These are phyloP conservation scores for Penicillium griseofulvum DNA, from an alignment of 2,329 filamentous ascomycete species.

Conservation along the genomic window DNA sequence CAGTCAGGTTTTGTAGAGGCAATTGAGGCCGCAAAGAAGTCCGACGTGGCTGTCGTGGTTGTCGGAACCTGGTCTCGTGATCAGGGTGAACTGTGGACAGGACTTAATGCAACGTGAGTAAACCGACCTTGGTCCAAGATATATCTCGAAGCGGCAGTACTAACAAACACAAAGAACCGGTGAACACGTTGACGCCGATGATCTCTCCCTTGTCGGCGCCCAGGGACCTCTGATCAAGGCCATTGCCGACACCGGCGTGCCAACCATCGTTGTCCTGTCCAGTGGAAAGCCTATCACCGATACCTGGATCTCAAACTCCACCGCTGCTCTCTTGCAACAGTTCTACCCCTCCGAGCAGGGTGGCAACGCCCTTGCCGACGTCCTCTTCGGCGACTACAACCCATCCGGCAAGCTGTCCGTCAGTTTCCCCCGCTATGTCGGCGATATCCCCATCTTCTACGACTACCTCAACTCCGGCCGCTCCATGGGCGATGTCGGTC, in stretches of 20 bases:
- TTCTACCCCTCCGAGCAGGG: constrained; percentile 72
- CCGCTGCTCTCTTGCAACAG: constrained; percentile 67
- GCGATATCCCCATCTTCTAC: constrained; percentile 67
- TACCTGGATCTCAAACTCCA: constrained; percentile 66
- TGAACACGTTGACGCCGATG: constrained; percentile 67
- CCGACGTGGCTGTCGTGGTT: constrained; percentile 70
- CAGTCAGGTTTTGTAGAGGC: constrained; percentile 67
- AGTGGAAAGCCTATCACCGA: constrained; percentile 72
- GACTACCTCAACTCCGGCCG: constrained; percentile 69
- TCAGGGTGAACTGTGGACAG: constrained; percentile 67
- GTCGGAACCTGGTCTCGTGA: constrained; percentile 76
- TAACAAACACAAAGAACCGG: constrained; percentile 50
- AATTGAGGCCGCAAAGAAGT: constrained; percentile 61
- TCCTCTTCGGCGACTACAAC: constrained; percentile 64
- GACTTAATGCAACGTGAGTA: constrained; percentile 63
- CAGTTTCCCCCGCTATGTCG: constrained; percentile 65
- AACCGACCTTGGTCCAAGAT: neutral
- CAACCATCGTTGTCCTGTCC: constrained; percentile 66
- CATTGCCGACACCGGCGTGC: constrained; percentile 65
- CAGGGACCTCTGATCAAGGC: constrained; percentile 65
- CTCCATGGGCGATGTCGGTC: constrained; percentile 53
- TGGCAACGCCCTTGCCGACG: constrained; percentile 63
- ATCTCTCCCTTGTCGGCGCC: constrained; percentile 66
- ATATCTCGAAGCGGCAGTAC: neutral
- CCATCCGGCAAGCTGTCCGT: constrained; percentile 66